A percentile compares a stretch with the other conserved stretches of the same genome.
Conservation (phyloP, 345 rosid species). For the Eucalyptus cloeziana region DNA sequence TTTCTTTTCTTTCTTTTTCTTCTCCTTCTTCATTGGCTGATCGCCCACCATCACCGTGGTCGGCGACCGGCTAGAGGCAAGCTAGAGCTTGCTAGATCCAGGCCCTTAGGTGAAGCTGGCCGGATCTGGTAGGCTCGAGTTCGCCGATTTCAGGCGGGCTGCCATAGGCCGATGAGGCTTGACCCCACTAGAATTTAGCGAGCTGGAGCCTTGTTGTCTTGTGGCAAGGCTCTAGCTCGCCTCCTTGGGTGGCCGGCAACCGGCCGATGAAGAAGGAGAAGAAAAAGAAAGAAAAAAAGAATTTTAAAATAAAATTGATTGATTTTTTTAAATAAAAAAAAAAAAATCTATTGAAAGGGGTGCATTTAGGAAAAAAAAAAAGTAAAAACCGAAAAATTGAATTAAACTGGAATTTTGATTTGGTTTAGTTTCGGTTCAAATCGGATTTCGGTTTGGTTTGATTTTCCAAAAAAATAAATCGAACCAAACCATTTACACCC, state of each 20-base stretch:
- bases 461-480: no score
- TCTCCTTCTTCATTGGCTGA: rapidly evolving
- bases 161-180: rapidly evolving
- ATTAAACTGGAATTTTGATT: rapidly evolving
- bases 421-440: rapidly evolving
- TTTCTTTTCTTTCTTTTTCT: no score
- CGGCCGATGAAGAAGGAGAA: rapidly evolving
- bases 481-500: rapidly evolving
- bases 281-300: no score
- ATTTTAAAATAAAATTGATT: no score
- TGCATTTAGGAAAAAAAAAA: rapidly evolving
- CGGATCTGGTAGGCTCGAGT: rapidly evolving
- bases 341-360: no score
- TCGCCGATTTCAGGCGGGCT: rapidly evolving
- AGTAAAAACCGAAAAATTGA: rapidly evolving
- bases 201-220: rapidly evolving
- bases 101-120: rapidly evolving
- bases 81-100: rapidly evolving
- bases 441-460: rapidly evolving
- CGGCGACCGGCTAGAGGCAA: rapidly evolving
- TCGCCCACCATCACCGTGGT: rapidly evolving
- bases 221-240: rapidly evolving
- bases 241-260: rapidly evolving
- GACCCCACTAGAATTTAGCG: rapidly evolving
- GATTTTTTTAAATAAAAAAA: no score